Conservation (phyloP, 805 yeast species). For the Ascoidea asiatica region DNA sequence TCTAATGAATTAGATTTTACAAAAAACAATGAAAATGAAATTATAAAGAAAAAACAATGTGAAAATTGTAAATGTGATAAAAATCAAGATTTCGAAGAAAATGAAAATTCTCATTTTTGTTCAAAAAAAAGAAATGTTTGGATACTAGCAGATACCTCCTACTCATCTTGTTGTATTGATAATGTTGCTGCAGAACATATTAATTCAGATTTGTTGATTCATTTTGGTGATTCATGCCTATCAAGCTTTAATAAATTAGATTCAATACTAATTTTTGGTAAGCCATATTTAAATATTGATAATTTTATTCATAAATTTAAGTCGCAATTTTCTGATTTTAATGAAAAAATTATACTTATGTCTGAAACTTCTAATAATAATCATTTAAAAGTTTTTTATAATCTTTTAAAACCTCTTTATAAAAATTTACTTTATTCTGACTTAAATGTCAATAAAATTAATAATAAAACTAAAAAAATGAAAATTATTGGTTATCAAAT, state of each 20-base stretch:
- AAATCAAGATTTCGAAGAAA: neutral
- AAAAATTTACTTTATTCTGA: conserved; percentile 25
- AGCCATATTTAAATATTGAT: conserved; percentile 37
- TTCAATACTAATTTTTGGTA: conserved; percentile 71
- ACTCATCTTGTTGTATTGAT: conserved; percentile 90
- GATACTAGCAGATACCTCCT: conserved; percentile 91
- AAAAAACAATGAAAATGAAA: neutral
- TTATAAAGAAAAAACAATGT: conserved; percentile 12
- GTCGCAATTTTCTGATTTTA: conserved; percentile 24
- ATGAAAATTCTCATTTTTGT: neutral
- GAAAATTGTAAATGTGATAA: conserved; percentile 13
- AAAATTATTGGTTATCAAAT: conserved; percentile 29
- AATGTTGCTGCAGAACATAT: conserved; percentile 96
- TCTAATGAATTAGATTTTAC: neutral
- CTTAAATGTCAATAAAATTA: conserved; percentile 18
- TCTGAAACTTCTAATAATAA: conserved; percentile 59
- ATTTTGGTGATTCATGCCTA: conserved; percentile 91
- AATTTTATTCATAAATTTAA: conserved; percentile 25
- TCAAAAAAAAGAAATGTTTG: conserved; percentile 33
- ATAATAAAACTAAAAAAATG: conserved; percentile 19
- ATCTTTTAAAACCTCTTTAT: conserved; percentile 18
- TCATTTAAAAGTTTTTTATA: conserved; percentile 26
- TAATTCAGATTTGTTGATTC: conserved; percentile 69
- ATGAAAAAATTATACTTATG: conserved; percentile 45
- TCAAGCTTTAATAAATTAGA: conserved; percentile 64